Evolutionary conservation across 1,284 basidiomycete species (phyloP).

Genomic region (Earliella scabrosa): DNA sequence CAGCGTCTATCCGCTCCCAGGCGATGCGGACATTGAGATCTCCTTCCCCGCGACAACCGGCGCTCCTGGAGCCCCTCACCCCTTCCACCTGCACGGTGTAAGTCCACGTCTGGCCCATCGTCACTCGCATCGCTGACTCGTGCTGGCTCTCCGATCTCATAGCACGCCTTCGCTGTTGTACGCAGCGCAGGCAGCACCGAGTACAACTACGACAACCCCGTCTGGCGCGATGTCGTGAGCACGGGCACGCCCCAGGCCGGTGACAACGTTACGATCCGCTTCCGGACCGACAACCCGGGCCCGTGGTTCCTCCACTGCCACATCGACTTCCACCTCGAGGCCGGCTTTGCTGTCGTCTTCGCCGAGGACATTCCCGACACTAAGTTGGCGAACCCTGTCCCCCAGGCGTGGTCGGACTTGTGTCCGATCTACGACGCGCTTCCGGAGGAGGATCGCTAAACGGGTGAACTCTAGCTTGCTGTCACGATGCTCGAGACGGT

Average conservation of each 20-base stretch:
- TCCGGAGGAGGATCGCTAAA: conserved; percentile 14
- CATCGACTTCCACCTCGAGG: conserved; percentile 33
- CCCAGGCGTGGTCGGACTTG: conserved; percentile 27
- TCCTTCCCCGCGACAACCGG: conserved; percentile 33
- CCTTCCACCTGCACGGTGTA: conserved; percentile 46
- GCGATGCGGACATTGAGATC: conserved; percentile 39
- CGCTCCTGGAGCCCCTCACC: conserved; percentile 38
- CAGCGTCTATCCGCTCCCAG: conserved; percentile 33
- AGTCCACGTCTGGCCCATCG: not conserved
- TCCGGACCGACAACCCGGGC: conserved; percentile 29
- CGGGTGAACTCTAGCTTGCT: not conserved
- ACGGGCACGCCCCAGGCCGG: conserved; percentile 29
- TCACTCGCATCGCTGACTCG: not conserved
- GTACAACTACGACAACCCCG: conserved; percentile 39
- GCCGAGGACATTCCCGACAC: conserved; percentile 30
- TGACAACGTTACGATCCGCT: conserved; percentile 38
- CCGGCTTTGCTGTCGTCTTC: conserved; percentile 32
- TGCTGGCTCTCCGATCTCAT: not conserved
- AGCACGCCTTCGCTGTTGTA: conserved; percentile 36
- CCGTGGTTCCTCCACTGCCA: conserved; percentile 34
- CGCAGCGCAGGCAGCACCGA: conserved; percentile 32
- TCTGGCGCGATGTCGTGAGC: conserved; percentile 38
- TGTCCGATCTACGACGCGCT: conserved; percentile 30
- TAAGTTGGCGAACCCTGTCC: conserved; percentile 18
- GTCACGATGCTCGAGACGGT: not conserved